These are phyloP conservation scores for Tricholoma bakamatsutake DNA, from an alignment of 768 basidiomycete species.

Conservation along the genomic window DNA sequence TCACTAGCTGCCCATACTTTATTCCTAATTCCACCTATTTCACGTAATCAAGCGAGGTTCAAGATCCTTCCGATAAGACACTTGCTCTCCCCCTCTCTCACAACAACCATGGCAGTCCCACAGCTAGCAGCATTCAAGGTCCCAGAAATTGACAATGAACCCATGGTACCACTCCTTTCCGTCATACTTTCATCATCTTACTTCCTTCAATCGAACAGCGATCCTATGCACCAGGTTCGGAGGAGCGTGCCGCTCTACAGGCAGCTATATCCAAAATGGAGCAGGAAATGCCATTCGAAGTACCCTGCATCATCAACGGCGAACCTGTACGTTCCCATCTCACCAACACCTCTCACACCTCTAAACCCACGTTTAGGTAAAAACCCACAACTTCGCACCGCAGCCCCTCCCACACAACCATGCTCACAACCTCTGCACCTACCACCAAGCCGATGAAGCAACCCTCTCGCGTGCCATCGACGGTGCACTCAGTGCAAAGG, in stretches of 20 bases:
- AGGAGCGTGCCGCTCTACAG: conserved; percentile 69
- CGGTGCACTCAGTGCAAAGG: conserved; percentile 81
- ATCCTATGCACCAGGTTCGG: conserved; percentile 71
- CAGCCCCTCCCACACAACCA: conserved; percentile 88
- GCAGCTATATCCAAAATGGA: conserved; percentile 78
- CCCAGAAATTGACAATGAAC: conserved; percentile 87
- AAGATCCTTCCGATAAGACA: conserved; percentile 14
- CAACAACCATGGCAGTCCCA: conserved; percentile 53
- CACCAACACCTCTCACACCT: background rate
- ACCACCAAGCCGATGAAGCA: conserved; percentile 82
- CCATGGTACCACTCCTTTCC: conserved; percentile 55
- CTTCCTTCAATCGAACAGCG: conserved; percentile 34
- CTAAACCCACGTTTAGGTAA: conserved; percentile 46
- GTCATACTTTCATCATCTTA: too few relatives aligned
- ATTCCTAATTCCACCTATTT: too few relatives aligned
- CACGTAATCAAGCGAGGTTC: background rate
- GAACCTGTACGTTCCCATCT: conserved; percentile 51
- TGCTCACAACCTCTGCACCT: conserved; percentile 71
- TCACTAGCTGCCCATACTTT: too few relatives aligned
- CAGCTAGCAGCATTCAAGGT: conserved; percentile 85
- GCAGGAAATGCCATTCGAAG: conserved; percentile 79
- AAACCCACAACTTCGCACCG: conserved; percentile 70
- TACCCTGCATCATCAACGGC: conserved; percentile 91
- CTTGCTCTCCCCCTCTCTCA: background rate
- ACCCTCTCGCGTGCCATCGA: conserved; percentile 77